Conservation (phyloP, 148 eudicot genomes). For the Bassia scoparia region DNA sequence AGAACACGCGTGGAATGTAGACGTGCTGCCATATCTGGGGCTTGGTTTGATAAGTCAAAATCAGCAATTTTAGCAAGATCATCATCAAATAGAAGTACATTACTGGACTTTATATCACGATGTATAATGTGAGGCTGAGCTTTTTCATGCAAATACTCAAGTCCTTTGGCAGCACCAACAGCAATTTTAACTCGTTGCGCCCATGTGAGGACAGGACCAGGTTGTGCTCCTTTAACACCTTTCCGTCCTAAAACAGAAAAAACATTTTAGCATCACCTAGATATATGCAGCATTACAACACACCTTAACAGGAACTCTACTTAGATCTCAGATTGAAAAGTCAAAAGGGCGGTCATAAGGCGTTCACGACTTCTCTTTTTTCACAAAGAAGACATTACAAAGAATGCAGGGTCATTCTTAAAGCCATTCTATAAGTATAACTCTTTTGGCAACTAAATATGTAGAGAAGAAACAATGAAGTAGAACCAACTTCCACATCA, state of each 20-base stretch:
- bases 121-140: conserved; percentile 74
- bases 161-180: conserved; percentile 79
- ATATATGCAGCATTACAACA: background rate
- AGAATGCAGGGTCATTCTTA: background rate
- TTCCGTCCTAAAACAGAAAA: conserved; percentile 46
- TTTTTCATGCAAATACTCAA: conserved; percentile 74
- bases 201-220: conserved; percentile 78
- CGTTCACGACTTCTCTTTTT: background rate
- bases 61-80: conserved; percentile 84
- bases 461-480: background rate
- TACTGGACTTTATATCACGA: conserved; percentile 81
- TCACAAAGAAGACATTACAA: background rate
- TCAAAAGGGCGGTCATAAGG: background rate
- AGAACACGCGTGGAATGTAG: conserved; percentile 75
- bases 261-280: background rate
- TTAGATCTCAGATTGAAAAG: background rate
- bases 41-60: conserved; percentile 75
- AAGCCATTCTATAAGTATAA: background rate
- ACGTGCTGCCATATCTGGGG: conserved; percentile 77
- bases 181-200: conserved; percentile 79
- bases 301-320: background rate
- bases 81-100: conserved; percentile 66
- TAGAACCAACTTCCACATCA: background rate
- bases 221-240: conserved; percentile 75
- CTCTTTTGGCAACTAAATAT: background rate